phyloP scores from a whole-genome alignment of 2,329 filamentous ascomycete species.

The Penicillium sp. region DNA sequence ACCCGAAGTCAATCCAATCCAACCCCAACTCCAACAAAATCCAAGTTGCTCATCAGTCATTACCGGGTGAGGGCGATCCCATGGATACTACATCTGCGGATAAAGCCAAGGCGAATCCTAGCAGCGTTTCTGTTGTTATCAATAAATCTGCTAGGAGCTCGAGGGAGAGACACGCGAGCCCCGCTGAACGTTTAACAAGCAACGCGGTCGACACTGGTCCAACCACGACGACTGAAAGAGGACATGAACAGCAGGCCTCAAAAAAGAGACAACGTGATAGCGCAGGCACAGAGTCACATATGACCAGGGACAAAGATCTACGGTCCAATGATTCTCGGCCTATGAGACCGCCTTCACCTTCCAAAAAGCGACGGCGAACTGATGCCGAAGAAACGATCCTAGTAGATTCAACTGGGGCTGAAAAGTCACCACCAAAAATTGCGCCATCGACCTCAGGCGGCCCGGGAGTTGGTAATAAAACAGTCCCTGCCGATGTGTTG shows the following conservation, averaged over 20 bases:
- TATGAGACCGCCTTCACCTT: background rate
- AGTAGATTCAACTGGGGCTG: background rate
- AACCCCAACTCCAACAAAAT: background rate
- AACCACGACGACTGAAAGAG: background rate
- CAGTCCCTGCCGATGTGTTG: background rate
- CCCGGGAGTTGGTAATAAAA: background rate
- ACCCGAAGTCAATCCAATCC: background rate
- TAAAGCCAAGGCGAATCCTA: background rate
- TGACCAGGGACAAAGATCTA: background rate
- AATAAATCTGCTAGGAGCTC: background rate
- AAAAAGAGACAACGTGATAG: slow-evolving; percentile 17
- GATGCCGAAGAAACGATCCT: background rate
- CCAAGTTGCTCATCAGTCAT: background rate
- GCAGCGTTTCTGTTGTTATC: background rate
- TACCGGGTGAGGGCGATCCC: background rate
- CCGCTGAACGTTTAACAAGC: background rate
- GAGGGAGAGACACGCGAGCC: background rate
- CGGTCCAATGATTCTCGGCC: background rate
- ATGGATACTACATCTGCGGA: background rate
- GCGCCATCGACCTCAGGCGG: background rate
- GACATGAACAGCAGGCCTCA: background rate
- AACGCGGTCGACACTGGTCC: background rate
- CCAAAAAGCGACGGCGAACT: slow-evolving; percentile 19
- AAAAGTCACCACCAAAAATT: background rate
- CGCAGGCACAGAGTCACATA: background rate